These are phyloP conservation scores for Pichia scutulata DNA, from an alignment of 805 yeast genomes.

Conservation along the genomic window DNA sequence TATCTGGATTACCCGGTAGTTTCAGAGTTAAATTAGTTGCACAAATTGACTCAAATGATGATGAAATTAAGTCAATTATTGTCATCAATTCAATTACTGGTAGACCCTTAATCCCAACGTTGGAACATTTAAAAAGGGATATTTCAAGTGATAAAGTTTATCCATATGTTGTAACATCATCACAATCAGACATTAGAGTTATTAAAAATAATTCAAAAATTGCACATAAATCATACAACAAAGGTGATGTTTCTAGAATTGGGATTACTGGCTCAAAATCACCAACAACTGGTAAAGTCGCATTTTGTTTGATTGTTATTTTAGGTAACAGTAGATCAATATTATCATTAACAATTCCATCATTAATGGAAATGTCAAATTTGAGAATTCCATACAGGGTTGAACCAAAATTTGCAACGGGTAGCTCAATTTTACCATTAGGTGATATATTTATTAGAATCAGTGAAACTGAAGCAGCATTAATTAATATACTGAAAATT, in stretches of 20 bases:
- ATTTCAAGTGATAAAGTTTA: constrained; percentile 35
- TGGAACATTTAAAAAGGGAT: constrained; percentile 46
- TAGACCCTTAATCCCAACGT: constrained; percentile 54
- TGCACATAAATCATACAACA: constrained; percentile 55
- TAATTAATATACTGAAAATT: constrained; percentile 43
- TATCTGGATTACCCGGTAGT: constrained; percentile 59
- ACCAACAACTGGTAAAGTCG: constrained; percentile 13
- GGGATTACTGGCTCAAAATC: constrained; percentile 42
- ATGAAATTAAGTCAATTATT: constrained; percentile 46
- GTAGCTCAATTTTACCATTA: constrained; percentile 35
- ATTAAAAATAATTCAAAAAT: constrained; percentile 54
- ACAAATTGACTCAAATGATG: constrained; percentile 39
- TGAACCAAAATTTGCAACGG: constrained; percentile 33
- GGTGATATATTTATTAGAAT: constrained; percentile 52
- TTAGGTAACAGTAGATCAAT: constrained; percentile 23
- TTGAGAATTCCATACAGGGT: constrained; percentile 37
- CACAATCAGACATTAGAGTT: constrained; percentile 55
- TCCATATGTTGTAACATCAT: constrained; percentile 52
- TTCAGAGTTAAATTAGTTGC: constrained; percentile 50
- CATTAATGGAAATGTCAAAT: constrained; percentile 50
- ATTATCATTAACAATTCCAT: constrained; percentile 44
- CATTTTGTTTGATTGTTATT: constrained; percentile 25
- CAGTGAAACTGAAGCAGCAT: constrained; percentile 44
- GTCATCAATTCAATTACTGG: constrained; percentile 58
- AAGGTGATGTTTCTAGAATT: constrained; percentile 36